phyloP scores from a whole-genome alignment of 2,329 filamentous ascomycete genomes.

The Exutisphaerella laricina region DNA sequence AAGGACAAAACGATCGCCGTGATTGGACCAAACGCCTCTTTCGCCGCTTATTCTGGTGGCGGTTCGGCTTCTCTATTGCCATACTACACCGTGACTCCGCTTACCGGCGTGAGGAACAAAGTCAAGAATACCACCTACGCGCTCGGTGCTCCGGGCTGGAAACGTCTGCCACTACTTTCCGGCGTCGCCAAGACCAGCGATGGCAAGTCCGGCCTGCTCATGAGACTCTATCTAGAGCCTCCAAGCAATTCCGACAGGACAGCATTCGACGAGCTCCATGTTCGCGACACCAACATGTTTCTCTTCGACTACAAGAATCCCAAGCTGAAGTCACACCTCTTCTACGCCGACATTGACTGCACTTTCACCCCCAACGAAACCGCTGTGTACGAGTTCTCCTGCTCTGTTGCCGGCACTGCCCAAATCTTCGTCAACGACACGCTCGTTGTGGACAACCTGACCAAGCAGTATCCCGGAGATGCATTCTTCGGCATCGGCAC shows the following conservation, averaged over 20 bases:
- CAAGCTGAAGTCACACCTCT: conserved; percentile 33
- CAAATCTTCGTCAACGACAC: conserved; percentile 59
- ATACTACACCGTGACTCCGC: conserved; percentile 33
- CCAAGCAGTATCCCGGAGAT: conserved; percentile 55
- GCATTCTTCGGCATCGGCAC: conserved; percentile 62
- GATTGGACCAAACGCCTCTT: conserved; percentile 69
- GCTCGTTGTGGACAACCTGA: conserved; percentile 58
- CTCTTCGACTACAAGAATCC: conserved; percentile 49
- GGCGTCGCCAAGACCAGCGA: conserved; percentile 19
- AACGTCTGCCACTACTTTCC: conserved; percentile 28
- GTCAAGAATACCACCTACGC: conserved; percentile 20
- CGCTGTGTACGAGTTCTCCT: conserved; percentile 58
- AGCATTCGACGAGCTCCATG: conserved; percentile 47
- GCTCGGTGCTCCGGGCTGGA: conserved; percentile 27
- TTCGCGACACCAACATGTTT: conserved; percentile 38
- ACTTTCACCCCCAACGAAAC: conserved; percentile 56
- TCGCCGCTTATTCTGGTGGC: conserved; percentile 47
- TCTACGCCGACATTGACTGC: conserved; percentile 48
- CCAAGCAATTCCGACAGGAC: conserved; percentile 42
- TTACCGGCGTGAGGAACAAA: conserved; percentile 28
- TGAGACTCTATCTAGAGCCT: conserved; percentile 43
- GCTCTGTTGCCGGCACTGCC: conserved; percentile 61
- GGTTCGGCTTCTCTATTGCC: conserved; percentile 32
- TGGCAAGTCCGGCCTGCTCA: conserved; percentile 24
- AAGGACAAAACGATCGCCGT: conserved; percentile 65